A percentile compares a stretch with the other conserved stretches of the same genome.
Conservation (phyloP, 75 land plant genomes). For the Pinus taeda region DNA sequence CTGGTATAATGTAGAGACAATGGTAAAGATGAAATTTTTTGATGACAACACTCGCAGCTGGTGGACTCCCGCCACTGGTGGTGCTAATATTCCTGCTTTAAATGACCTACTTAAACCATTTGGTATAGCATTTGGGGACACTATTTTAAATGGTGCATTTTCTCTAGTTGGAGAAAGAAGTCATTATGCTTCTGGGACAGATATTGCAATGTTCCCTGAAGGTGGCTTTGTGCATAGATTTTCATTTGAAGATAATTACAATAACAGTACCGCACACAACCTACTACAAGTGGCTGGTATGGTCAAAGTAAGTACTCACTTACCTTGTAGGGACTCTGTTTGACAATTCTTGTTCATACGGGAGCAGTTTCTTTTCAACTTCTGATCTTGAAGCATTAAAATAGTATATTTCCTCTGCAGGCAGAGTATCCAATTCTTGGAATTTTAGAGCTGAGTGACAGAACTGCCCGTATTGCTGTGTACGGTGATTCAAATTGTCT, state of each 20-base stretch:
- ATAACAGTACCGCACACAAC: conserved; percentile 48
- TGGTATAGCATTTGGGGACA: conserved; percentile 97
- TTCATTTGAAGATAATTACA: conserved; percentile 71
- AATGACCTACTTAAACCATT: conserved; percentile 93
- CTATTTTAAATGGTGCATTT: conserved; percentile 87
- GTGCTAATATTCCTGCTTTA: conserved; percentile 93
- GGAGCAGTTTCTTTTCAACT: conserved; percentile 6
- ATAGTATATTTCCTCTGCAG: conserved; percentile 32
- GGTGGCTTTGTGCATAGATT: conserved; percentile 92
- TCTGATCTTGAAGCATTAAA: not conserved
- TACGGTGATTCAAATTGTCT: conserved; percentile 98
- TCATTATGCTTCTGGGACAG: conserved; percentile 95
- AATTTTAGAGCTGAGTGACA: conserved; percentile 50
- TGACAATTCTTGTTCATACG: not conserved
- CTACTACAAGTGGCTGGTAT: conserved; percentile 33
- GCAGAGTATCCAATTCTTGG: conserved; percentile 86
- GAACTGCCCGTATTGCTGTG: conserved; percentile 72
- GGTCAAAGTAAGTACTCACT: conserved; percentile 37
- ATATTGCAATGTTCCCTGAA: conserved; percentile 79
- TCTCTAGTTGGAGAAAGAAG: conserved; percentile 80
- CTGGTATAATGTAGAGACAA: conserved; percentile 96
- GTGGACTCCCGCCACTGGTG: conserved; percentile 99
- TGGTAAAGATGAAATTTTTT: conserved; percentile 97
- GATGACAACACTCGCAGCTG: conserved; percentile 99
- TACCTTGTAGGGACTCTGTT: not conserved